Evolutionary conservation across 2,329 filamentous ascomycete genomes (phyloP), one percentile per base, ranked within the genome.

Genomic region (Pyricularia pennisetigena): DNA sequence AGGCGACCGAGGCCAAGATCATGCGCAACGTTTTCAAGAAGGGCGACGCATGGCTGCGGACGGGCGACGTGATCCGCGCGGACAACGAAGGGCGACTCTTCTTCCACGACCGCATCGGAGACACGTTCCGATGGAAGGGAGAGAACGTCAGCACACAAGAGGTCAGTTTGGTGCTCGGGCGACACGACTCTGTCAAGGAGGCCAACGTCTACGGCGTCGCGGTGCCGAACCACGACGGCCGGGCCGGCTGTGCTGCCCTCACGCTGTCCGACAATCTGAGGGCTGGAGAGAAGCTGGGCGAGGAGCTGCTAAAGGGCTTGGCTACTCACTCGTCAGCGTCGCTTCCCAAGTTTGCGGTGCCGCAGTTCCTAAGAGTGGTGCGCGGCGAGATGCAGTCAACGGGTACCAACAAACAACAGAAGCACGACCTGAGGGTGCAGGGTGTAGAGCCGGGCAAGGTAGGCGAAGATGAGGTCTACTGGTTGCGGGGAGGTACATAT

Each of bases 341-440:
- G 7, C 80, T 97, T 29, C 93, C 93, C 0, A 84, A 83, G 65
- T 96, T 91, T 74, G 92, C 93, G 0, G 84, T 89, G 4, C 93
- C 93, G 0, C 73, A 95, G 0, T 97, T 97, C 78, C 76, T 97
- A 65, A 83, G 93, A 14, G 78, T 93, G 6, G 84, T 89, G 8
- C 81, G 79, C 29, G 83, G 85, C 29, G 78, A 84, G 64, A 83
- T 87, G 71, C 86, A 90, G 73, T 83, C 87, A 0, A 97, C 93
- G 4, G 92, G 93, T 0, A 97, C 93, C 65, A 91, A 93, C 74
- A 97, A 97, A 82, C 91, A 96, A 80, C 90, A 94, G 79, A 97
- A 97, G 78, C 86, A 90, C 71, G 78, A 81, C 0, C 76, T 97
- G 71, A 82, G 92, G n/a, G 81, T 83, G 2, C 85, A 94, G 70